Base-by-base conservation (phyloP, 2,329 filamentous ascomycete species). In the Endoconidiophora laricicola region DNA sequence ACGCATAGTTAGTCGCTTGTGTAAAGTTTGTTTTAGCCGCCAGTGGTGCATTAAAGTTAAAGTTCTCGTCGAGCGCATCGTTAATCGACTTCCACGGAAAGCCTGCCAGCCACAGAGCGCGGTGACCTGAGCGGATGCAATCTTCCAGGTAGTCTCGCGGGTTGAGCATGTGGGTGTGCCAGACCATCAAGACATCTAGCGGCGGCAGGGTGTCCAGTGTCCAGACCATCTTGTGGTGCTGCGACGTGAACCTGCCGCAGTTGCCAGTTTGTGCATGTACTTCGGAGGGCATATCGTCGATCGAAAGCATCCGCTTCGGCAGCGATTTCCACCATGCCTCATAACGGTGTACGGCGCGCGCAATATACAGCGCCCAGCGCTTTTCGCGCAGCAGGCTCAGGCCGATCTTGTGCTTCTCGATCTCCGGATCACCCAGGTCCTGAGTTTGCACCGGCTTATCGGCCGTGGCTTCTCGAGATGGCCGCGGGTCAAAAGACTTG, bases 101-200 rank as follows among this genome's bases (percentile, higher is more conserved):
- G 0, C 76, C 74, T 0, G 70, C 68, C 1, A 67, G 64, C 79
- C 82, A 87, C 2, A 74, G 60, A 24, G 72, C 65, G 50, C 69
- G 66, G 2, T 69, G 56, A 0, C 74, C 76, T 24, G 68, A 63
- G 6, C 81, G 71, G 50, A 86, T 66, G 58, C 78, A 79, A 59
- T 90, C 84, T 58, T 88, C 82, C 3, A 86, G 71, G 59, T 79
- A 88, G n/a, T 67, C 68, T 39, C 80, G 69, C 0, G 84, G 84
- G 56, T 87, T 88, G 2, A 90, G 73, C 75, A 85, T 81, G 58
- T 85, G 83, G 0, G 81, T 68, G 61, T 90, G 84, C 79, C 81
- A 84, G 0, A 88, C 78, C 80, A 88, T 83, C 18, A 87, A 63
- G 0, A 88, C 75, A 63, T 88, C 83, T 70, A 61, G 36, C 36